Percentiles rank a stretch among this genome's conserved stretches.
Evolutionary conservation across 306 rosid species (phyloP).

Genomic region (Sicyos edulis): DNA sequence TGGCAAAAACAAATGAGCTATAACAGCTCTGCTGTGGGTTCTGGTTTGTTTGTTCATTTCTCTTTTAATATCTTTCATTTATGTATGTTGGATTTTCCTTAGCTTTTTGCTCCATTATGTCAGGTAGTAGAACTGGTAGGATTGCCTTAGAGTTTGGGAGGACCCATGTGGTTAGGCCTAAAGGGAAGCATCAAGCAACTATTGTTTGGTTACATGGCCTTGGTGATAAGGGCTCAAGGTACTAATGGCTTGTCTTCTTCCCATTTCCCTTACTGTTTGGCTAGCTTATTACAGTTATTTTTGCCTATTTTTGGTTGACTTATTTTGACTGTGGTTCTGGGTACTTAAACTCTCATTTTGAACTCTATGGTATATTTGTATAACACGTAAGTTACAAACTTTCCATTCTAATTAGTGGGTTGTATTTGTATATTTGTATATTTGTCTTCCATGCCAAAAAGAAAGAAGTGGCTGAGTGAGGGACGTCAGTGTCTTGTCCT

Average conservation of each 20-base stretch:
- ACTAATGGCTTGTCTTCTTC: conserved; percentile 17
- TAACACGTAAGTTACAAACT: background rate
- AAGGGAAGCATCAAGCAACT: conserved; percentile 81
- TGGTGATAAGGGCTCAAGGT: conserved; percentile 94
- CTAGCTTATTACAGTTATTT: background rate
- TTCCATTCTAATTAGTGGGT: conserved; percentile 6
- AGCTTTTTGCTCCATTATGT: conserved; percentile 37
- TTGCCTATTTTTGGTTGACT: conserved; percentile 9
- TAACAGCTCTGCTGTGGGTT: conserved; percentile 42
- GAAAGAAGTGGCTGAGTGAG: conserved; percentile 27
- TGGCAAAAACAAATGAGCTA: conserved; percentile 56
- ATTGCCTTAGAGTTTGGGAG: conserved; percentile 79
- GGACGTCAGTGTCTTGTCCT: conserved; percentile 44
- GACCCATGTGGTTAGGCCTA: conserved; percentile 89
- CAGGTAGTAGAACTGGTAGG: conserved; percentile 62
- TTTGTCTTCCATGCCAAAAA: conserved; percentile 35
- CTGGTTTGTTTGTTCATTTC: conserved; percentile 40
- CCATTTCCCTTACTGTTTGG: background rate
- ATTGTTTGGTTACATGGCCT: conserved; percentile 92
- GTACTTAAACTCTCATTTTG: background rate
- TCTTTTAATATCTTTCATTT: conserved; percentile 1
- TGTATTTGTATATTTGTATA: conserved; percentile 19
- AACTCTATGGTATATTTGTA: background rate
- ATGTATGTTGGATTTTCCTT: conserved; percentile 28
- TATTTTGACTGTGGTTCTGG: background rate